A percentile compares a stretch with the other conserved stretches of the same genome.
Conservation (phyloP, 2,329 filamentous ascomycete species). For the Dothistroma septosporum region DNA sequence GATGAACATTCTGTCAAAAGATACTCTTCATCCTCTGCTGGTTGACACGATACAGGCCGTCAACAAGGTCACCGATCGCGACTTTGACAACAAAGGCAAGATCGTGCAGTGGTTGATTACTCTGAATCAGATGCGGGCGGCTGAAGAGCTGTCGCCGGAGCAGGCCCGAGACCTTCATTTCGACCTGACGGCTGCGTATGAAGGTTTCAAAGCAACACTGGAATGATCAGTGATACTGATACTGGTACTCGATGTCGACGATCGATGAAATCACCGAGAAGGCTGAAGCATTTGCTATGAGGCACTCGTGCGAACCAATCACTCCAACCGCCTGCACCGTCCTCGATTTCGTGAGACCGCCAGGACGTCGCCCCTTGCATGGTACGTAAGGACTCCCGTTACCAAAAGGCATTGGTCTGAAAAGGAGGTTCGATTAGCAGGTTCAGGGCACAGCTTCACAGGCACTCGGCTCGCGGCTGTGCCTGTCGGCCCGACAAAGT, state of each 20-base stretch:
- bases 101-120: constrained; percentile 98
- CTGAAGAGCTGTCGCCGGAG: constrained; percentile 81
- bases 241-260: background rate
- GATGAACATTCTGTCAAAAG: constrained; percentile 87
- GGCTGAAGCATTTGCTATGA: background rate
- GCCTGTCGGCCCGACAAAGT: background rate
- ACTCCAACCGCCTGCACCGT: background rate
- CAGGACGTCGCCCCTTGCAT: background rate
- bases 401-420: background rate
- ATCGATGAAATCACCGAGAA: background rate
- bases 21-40: constrained; percentile 89
- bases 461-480: background rate
- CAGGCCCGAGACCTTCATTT: constrained; percentile 85
- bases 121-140: constrained; percentile 95
- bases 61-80: constrained; percentile 91
- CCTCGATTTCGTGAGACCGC: background rate
- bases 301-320: background rate
- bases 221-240: constrained; percentile 27
- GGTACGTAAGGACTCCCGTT: background rate
- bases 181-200: constrained; percentile 91
- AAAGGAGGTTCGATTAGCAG: background rate
- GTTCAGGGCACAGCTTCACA: background rate
- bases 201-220: constrained; percentile 82
- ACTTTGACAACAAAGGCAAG: constrained; percentile 93
- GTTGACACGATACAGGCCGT: constrained; percentile 96